Percentiles rank a stretch among this genome's conserved stretches.
phyloP scores from a whole-genome alignment of 768 basidiomycete genomes.

The Mycena venus region DNA sequence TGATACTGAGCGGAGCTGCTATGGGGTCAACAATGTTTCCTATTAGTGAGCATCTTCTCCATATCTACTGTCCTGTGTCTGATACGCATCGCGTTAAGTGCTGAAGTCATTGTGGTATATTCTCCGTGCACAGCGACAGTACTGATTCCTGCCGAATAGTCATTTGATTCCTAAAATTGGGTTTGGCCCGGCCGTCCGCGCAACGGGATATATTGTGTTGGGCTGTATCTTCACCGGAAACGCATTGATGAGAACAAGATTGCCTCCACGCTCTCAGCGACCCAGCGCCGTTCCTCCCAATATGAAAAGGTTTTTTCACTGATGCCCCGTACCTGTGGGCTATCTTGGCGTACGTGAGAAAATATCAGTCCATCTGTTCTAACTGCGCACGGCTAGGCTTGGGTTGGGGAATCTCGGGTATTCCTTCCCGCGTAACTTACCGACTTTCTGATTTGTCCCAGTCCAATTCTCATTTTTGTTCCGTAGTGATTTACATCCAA shows the following conservation, averaged over 20 bases:
- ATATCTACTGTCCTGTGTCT: no score
- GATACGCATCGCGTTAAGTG: neutral
- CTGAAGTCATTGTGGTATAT: neutral
- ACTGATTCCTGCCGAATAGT: neutral
- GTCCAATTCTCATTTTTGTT: no score
- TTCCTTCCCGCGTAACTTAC: no score
- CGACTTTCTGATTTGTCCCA: no score
- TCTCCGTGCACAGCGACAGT: neutral
- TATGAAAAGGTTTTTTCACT: neutral
- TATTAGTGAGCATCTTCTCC: neutral
- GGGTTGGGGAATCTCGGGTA: no score
- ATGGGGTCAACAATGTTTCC: neutral
- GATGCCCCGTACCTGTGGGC: neutral
- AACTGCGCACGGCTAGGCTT: no score
- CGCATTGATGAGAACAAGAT: neutral
- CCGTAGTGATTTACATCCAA: constrained; percentile 4
- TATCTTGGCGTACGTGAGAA: neutral
- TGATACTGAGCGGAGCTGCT: neutral
- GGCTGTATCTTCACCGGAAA: neutral
- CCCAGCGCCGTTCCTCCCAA: neutral
- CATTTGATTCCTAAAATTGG: constrained; percentile 4
- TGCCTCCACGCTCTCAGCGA: neutral
- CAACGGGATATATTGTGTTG: neutral
- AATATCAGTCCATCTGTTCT: neutral
- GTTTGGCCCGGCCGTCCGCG: neutral